A percentile compares a stretch with the other conserved stretches of the same genome.
Evolutionary conservation across 1,139 yeast genomes (phyloP).

Genomic region (Magnusiomyces suaveolens): DNA sequence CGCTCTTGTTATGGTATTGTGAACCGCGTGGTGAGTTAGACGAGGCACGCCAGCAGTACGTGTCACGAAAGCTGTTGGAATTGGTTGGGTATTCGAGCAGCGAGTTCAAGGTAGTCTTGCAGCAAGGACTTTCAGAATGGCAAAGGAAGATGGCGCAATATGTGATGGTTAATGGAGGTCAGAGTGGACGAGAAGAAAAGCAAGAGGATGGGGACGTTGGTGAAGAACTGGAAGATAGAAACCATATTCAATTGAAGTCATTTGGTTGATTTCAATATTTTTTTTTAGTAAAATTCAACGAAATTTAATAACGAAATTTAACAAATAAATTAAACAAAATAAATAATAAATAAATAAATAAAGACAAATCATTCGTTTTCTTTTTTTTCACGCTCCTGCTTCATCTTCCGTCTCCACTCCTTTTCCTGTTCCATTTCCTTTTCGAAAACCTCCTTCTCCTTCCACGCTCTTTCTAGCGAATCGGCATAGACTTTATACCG

Average conservation of each 20-base stretch:
- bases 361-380: background rate
- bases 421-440: background rate
- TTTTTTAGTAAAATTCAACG: background rate
- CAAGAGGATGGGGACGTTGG: conserved; percentile 9
- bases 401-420: conserved; percentile 1
- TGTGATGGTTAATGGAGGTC: conserved; percentile 16
- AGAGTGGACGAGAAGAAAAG: background rate
- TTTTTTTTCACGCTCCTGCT: background rate
- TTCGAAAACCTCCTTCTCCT: conserved; percentile 11
- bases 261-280: conserved; percentile 14
- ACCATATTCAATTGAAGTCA: conserved; percentile 28
- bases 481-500: conserved; percentile 27
- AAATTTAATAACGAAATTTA: background rate
- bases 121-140: conserved; percentile 22
- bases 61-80: conserved; percentile 43
- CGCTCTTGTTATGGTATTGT: conserved; percentile 41
- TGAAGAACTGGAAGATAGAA: conserved; percentile 13
- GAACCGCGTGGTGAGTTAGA: conserved; percentile 20
- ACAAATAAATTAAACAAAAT: background rate
- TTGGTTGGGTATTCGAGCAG: conserved; percentile 43
- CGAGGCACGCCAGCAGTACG: conserved; percentile 31
- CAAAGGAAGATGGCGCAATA: conserved; percentile 23
- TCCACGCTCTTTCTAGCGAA: conserved; percentile 21
- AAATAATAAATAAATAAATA: background rate
- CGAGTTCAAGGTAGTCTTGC: conserved; percentile 47